These are phyloP conservation scores for Bruguiera sexangula DNA, from an alignment of 345 rosid species.

Conservation along the genomic window DNA sequence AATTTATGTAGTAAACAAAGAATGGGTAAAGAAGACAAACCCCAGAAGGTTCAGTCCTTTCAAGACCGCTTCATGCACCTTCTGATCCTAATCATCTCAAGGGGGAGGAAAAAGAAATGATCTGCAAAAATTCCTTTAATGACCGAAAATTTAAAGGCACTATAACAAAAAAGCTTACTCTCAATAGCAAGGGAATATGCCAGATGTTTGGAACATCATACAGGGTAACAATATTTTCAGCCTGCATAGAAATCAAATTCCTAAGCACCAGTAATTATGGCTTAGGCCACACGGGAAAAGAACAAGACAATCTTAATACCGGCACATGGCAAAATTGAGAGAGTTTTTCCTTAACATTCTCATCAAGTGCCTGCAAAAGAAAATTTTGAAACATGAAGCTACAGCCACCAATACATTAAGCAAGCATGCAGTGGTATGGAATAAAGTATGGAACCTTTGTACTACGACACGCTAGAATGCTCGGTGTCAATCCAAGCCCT, in stretches of 20 bases:
- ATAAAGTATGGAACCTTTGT: slow-evolving; percentile 47
- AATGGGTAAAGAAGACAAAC: slow-evolving; percentile 34
- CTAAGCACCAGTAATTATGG: not conserved
- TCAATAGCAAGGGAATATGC: slow-evolving; percentile 87
- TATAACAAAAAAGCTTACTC: slow-evolving; percentile 41
- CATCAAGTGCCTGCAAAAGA: slow-evolving; percentile 71
- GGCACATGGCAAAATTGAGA: slow-evolving; percentile 90
- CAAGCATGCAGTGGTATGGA: not conserved
- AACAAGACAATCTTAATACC: slow-evolving; percentile 38
- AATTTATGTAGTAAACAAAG: slow-evolving; percentile 1
- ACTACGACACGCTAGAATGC: slow-evolving; percentile 92
- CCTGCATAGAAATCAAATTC: slow-evolving; percentile 41
- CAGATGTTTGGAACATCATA: slow-evolving; percentile 94
- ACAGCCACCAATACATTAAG: not conserved
- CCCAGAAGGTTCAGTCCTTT: slow-evolving; percentile 65
- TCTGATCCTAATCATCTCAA: slow-evolving; percentile 66
- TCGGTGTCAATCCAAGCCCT: slow-evolving; percentile 84
- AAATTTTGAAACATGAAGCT: slow-evolving; percentile 8
- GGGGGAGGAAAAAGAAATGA: not conserved
- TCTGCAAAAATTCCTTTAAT: not conserved
- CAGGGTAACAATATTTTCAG: slow-evolving; percentile 68
- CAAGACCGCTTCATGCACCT: slow-evolving; percentile 88
- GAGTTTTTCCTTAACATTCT: slow-evolving; percentile 76
- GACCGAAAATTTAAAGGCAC: not conserved
- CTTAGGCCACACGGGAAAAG: too few species aligned